Conservation (phyloP, 1,284 basidiomycete genomes). For the Melampsora larici-populina region DNA sequence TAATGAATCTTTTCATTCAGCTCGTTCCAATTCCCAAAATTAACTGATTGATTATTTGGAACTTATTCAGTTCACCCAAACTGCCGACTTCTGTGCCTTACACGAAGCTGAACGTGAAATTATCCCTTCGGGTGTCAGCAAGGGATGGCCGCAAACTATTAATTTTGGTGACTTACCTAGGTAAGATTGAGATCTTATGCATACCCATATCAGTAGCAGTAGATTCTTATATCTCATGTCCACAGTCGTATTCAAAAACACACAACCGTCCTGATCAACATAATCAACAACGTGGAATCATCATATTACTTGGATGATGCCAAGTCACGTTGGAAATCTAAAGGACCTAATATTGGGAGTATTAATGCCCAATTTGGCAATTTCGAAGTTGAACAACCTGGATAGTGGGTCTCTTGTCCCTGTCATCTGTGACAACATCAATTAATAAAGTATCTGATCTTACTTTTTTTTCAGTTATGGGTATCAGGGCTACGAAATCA, state of each 20-base stretch:
- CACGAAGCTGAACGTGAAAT: constrained; percentile 69
- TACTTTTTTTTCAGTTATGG: background rate
- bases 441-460: too few species aligned
- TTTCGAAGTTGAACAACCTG: background rate
- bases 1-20: background rate
- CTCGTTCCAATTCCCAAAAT: background rate
- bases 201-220: background rate
- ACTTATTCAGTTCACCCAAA: background rate
- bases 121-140: constrained; percentile 65
- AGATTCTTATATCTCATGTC: background rate
- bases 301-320: background rate
- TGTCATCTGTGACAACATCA: too few species aligned
- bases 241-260: background rate
- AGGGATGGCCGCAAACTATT: constrained; percentile 71
- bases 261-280: background rate
- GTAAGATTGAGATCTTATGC: constrained; percentile 57
- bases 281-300: background rate
- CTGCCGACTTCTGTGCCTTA: constrained; percentile 66
- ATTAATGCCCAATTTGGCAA: background rate
- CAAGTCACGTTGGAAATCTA: background rate
- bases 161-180: constrained; percentile 62
- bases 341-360: background rate
- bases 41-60: background rate
- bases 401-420: background rate
- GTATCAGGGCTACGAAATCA: too few species aligned